Conservation (phyloP, 2,329 filamentous ascomycete species). For the Colletotrichum liriopes region DNA sequence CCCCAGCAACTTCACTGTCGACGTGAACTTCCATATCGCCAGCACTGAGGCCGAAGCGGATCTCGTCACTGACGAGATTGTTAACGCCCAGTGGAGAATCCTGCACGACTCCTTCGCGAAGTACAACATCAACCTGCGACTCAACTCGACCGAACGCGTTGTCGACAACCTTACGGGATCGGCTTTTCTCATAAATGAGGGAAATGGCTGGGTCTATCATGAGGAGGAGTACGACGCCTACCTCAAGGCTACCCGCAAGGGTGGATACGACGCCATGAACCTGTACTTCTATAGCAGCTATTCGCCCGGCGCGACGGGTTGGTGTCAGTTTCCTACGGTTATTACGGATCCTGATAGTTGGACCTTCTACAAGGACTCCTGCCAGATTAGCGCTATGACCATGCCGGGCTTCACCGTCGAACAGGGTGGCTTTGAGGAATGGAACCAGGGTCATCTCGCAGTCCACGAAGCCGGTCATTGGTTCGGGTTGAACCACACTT, state of each 20-base stretch:
- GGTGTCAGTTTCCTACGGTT: slow-evolving; percentile 61
- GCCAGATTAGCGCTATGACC: slow-evolving; percentile 39
- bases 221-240: slow-evolving; percentile 33
- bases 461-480: slow-evolving; percentile 62
- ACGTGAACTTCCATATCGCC: slow-evolving; percentile 48
- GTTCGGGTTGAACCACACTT: slow-evolving; percentile 61
- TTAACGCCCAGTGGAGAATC: slow-evolving; percentile 45
- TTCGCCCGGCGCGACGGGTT: slow-evolving; percentile 56
- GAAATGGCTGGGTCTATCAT: slow-evolving; percentile 43
- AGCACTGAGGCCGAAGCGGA: slow-evolving; percentile 46
- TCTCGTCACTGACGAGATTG: slow-evolving; percentile 42
- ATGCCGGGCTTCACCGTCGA: slow-evolving; percentile 37
- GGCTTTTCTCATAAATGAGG: slow-evolving; percentile 46
- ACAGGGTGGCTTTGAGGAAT: slow-evolving; percentile 30
- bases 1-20: slow-evolving; percentile 45
- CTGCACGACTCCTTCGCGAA: slow-evolving; percentile 44
- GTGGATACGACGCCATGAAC: slow-evolving; percentile 60
- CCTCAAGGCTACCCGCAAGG: slow-evolving; percentile 51
- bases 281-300: slow-evolving; percentile 61
- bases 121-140: slow-evolving; percentile 45
- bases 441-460: slow-evolving; percentile 46
- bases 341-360: slow-evolving; percentile 17
- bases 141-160: slow-evolving; percentile 47
- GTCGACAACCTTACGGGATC: slow-evolving; percentile 46
- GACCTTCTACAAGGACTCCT: slow-evolving; percentile 29